Evolutionary conservation across 73 alveolate species (phyloP).

Genomic region (Paramecium pentaurelia): DNA sequence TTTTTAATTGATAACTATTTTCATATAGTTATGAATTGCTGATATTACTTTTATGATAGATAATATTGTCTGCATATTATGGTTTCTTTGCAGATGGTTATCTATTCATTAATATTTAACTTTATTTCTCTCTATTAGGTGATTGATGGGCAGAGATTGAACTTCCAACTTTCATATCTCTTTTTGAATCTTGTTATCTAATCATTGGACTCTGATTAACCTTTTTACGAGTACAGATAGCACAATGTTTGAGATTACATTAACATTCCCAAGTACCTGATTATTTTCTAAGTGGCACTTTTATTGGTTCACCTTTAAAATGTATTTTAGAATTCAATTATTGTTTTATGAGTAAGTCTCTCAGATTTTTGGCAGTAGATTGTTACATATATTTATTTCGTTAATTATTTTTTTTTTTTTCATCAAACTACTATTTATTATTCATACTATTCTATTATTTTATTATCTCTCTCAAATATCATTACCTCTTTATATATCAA

Average conservation of each 20-base stretch:
- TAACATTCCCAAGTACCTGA: conserved; percentile 34
- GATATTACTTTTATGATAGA: neutral
- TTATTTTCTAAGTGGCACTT: neutral
- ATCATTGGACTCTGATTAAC: neutral
- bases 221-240: neutral
- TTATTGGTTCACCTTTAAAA: conserved; percentile 17
- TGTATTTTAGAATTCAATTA: conserved; percentile 1
- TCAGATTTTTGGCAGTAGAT: conserved; percentile 37
- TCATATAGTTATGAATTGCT: conserved; percentile 25
- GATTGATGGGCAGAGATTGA: conserved; percentile 44
- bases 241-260: neutral
- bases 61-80: neutral
- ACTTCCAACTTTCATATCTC: conserved; percentile 18
- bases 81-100: neutral
- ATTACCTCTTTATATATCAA: neutral
- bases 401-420: neutral
- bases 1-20: neutral
- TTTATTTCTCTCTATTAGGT: conserved; percentile 21
- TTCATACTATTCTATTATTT: neutral
- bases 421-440: neutral
- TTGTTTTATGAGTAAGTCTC: conserved; percentile 3
- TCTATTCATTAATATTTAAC: neutral
- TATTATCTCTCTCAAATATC: neutral
- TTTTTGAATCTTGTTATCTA: neutral
- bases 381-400: conserved; percentile 30